Evolutionary conservation across 305 asterid species (phyloP).

Genomic region (Fraxinus xanthoxyloides): DNA sequence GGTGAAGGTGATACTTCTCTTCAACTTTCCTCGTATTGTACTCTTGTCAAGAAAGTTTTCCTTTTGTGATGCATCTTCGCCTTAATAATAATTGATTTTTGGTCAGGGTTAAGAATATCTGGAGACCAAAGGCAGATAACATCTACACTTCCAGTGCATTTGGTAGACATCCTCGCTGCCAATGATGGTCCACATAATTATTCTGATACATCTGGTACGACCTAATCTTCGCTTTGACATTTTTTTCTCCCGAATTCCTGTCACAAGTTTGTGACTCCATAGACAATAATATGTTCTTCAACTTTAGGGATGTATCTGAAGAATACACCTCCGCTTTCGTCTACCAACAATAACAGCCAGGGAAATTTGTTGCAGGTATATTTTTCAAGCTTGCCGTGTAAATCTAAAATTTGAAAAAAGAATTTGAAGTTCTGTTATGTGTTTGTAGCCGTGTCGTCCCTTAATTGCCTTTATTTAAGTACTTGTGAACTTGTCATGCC

Average conservation of each 20-base stretch:
- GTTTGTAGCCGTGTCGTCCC: background rate
- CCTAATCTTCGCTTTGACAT: conserved; percentile 10
- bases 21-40: background rate
- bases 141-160: conserved; percentile 83
- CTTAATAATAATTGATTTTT: conserved; percentile 7
- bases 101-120: conserved; percentile 71
- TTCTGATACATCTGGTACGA: conserved; percentile 73
- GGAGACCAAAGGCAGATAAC: conserved; percentile 79
- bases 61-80: background rate
- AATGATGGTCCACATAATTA: conserved; percentile 54
- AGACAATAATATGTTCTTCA: conserved; percentile 26
- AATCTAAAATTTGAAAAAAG: background rate
- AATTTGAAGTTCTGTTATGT: background rate
- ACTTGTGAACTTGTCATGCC: background rate
- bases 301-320: conserved; percentile 75
- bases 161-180: conserved; percentile 63
- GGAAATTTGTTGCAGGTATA: conserved; percentile 70
- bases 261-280: conserved; percentile 11
- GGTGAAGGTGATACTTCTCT: conserved; percentile 67
- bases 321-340: conserved; percentile 77
- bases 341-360: conserved; percentile 57
- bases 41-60: background rate
- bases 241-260: conserved; percentile 10
- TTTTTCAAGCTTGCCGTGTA: conserved; percentile 12
- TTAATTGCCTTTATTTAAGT: background rate